Base-by-base conservation (phyloP, 1,139 yeast species). In the Kodamaea alishanica region DNA sequence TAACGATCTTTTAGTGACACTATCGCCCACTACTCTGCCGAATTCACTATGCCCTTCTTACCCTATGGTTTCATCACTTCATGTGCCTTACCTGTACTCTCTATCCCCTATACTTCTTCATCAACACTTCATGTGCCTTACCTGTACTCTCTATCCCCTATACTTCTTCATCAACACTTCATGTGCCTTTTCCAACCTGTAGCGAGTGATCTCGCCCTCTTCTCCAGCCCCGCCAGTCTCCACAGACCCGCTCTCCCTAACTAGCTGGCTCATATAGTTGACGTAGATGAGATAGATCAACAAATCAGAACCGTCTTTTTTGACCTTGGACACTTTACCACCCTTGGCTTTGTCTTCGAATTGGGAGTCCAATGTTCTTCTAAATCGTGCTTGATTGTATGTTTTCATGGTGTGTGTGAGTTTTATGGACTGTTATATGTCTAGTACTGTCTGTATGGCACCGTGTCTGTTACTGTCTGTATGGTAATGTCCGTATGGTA, bases 201-300 rank as follows among this genome's bases (percentile, higher is more conserved):
- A 45, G 11, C 32, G 32, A 3, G 52, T 49, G 26, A 52, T 40
- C 28, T 54, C 58, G 47, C 46, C 41, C 42, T 61, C 31, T 2
- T 65, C 58, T 31, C 70, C 70, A 6, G 65, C 46, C 47, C 43
- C 40, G 36, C 63, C 32, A 1, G 67, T 56, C 34, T 67, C 66
- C 9, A 62, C 55, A n/a, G 65, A 56, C 0, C 67, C 67, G 38
- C 65, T 71, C 31, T 43, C 43, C 26, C 60, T 55, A 1, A 74
- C 65, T 33, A 77, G 50, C 11, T 64, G 65, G 35, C 61, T 61
- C 41, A 77, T 39, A 47, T 75, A 78, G 34, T 74, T 62, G 22
- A 75, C 50, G 42, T 76, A 76, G 30, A 77, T 64, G 43, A 78
- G 52, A 41, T 75, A 70, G n/a, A 76, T 52, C 46, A 77, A 50